Evolutionary conservation across 2,329 filamentous ascomycete genomes (phyloP).

Genomic region (Sclerotinia sclerotiorum): DNA sequence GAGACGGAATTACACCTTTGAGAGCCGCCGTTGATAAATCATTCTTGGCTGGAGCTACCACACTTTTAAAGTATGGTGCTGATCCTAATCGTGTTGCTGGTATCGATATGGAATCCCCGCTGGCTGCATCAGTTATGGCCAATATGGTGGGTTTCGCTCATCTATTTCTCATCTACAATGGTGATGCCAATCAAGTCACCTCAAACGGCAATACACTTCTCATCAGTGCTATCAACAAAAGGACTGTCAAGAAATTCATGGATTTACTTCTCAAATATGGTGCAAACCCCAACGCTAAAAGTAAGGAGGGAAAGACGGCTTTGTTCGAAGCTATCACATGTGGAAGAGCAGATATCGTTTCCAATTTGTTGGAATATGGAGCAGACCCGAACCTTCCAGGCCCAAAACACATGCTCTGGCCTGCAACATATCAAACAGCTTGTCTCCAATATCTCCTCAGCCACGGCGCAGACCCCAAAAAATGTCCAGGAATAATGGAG

Average conservation of each 20-base stretch:
- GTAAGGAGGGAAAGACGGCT: conserved; percentile 60
- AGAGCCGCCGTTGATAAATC: conserved; percentile 52
- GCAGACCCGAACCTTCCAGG: conserved; percentile 68
- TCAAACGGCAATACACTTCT: conserved; percentile 61
- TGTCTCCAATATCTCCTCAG: conserved; percentile 59
- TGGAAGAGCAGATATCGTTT: conserved; percentile 57
- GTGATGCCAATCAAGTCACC: conserved; percentile 54
- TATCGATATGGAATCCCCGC: conserved; percentile 53
- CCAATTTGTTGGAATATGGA: conserved; percentile 54
- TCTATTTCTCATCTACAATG: conserved; percentile 61
- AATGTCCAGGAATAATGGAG: conserved; percentile 63
- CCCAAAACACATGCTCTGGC: conserved; percentile 69
- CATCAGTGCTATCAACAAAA: conserved; percentile 59
- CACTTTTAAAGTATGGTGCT: conserved; percentile 64
- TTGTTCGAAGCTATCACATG: conserved; percentile 61
- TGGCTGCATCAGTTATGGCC: conserved; percentile 51
- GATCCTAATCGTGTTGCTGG: conserved; percentile 55
- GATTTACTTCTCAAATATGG: conserved; percentile 62
- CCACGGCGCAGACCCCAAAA: conserved; percentile 60
- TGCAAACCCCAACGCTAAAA: conserved; percentile 59
- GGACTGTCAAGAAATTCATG: conserved; percentile 53
- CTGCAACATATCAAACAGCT: conserved; percentile 57
- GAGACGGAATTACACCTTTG: conserved; percentile 52
- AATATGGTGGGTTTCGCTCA: conserved; percentile 58
- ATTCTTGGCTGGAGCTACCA: conserved; percentile 56